Base-by-base conservation (phyloP, 2,329 filamentous ascomycete genomes). In the Mycocentrospora acerina region DNA sequence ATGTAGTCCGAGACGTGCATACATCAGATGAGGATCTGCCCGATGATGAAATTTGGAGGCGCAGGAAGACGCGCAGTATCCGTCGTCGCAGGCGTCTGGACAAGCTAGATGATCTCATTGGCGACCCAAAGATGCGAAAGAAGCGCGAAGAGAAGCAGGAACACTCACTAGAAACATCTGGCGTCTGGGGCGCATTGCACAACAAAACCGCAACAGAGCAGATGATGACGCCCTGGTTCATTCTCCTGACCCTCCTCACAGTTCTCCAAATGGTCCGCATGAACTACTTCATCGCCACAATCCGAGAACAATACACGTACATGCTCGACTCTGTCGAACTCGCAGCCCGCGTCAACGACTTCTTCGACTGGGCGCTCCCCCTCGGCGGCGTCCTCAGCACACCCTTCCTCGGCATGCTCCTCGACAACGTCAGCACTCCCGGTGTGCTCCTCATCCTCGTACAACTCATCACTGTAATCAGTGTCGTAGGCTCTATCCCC, bases 281-380 rank as follows among this genome's bases (percentile, higher is more conserved):
- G 76, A 95, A 95, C 70, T 95, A 90, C 72, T 94, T 95, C 62
- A 88, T 95, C 36, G 88, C 90, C 3, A 94, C 90, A 2, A 84
- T 95, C 48, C 79, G 85, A 2, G 78, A 83, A 3, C 90, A 95
- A 65, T 94, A 94, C 67, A 77, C 81, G 32, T 84, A 82, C 56
- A 78, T 95, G 32, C 78, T 95, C 4, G 71, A 72, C 25, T 83
- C 82, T 1, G 69, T 72, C 36, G 66, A 72, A 1, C 71, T 75
- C 32, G 87, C 88, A 1, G 73, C 80, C 12, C 71, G 76, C 37
- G 75, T 95, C 60, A 95, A 94, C 68, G 76, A 85, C 29, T 83
- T 90, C 63, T 95, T 95, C 68, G 89, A 95, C 60, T 70, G 86
- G 35, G 81, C 88, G n/a, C 76, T 95, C 1, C 90, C 90, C 0